phyloP scores from a whole-genome alignment of 2,329 filamentous ascomycete genomes.

The Sarocladium brachiariae region DNA sequence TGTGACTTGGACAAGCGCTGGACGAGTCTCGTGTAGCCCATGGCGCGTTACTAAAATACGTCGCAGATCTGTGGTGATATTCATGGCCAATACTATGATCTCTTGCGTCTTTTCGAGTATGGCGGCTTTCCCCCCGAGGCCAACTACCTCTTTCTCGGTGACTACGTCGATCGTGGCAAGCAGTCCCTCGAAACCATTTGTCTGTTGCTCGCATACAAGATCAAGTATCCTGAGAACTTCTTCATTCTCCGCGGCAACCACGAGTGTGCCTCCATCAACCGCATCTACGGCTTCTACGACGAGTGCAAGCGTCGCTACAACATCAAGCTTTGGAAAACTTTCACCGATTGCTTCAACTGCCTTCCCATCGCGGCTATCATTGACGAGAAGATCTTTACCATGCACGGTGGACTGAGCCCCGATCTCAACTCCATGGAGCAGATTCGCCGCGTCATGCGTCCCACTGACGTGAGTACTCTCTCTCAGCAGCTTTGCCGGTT shows the following conservation, averaged over 20 bases:
- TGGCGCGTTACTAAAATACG: neutral
- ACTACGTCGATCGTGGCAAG: slow-evolving; percentile 98
- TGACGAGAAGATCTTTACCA: slow-evolving; percentile 99
- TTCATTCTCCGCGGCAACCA: slow-evolving; percentile 98
- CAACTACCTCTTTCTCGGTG: slow-evolving; percentile 98
- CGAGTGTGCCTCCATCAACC: slow-evolving; percentile 97
- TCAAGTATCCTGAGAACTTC: slow-evolving; percentile 99
- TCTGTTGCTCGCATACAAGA: slow-evolving; percentile 95
- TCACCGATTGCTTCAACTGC: slow-evolving; percentile 99
- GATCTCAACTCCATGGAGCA: slow-evolving; percentile 99
- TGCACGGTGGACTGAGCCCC: slow-evolving; percentile 96
- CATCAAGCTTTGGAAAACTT: slow-evolving; percentile 99
- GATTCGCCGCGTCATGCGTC: slow-evolving; percentile 97
- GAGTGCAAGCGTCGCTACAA: slow-evolving; percentile 99
- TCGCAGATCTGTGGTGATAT: slow-evolving; percentile 95
- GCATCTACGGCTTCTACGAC: slow-evolving; percentile 99
- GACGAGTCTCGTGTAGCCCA: neutral
- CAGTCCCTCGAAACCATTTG: slow-evolving; percentile 98
- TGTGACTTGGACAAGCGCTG: slow-evolving; percentile 19
- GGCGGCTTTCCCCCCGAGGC: slow-evolving; percentile 96
- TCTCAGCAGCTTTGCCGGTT: too few species aligned
- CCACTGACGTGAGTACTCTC: slow-evolving; percentile 77
- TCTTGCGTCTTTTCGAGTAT: slow-evolving; percentile 95
- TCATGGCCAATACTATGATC: slow-evolving; percentile 97
- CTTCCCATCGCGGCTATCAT: slow-evolving; percentile 97